These are phyloP conservation scores for Candida odintsovae DNA, from an alignment of 805 yeast species.

Conservation along the genomic window DNA sequence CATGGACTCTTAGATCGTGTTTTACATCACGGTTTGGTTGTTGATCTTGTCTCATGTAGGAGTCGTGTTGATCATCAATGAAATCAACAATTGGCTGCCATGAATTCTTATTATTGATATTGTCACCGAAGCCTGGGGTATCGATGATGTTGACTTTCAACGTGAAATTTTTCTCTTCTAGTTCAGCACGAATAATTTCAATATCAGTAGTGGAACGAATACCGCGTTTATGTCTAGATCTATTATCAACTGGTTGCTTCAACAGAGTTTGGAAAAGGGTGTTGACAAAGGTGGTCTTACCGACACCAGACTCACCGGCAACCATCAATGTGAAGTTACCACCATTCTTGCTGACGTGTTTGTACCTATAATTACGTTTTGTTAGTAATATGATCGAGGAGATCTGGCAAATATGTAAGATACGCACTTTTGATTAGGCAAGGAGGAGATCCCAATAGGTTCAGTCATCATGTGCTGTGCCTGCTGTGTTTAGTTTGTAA, in stretches of 20 bases:
- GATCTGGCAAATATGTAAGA: background rate
- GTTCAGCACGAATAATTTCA: conserved; percentile 70
- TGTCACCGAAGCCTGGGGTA: conserved; percentile 93
- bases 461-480: conserved; percentile 15
- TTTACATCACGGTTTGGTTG: conserved; percentile 68
- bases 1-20: conserved; percentile 86
- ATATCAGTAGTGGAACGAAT: conserved; percentile 70
- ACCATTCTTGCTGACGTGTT: conserved; percentile 69
- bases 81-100: conserved; percentile 87
- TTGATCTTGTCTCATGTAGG: conserved; percentile 87
- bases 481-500: background rate
- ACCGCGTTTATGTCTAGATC: conserved; percentile 46
- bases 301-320: conserved; percentile 89
- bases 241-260: conserved; percentile 43
- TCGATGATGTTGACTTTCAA: conserved; percentile 78
- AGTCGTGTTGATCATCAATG: conserved; percentile 86
- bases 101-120: conserved; percentile 75
- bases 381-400: conserved; percentile 6
- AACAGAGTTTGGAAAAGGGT: conserved; percentile 74
- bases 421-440: conserved; percentile 27
- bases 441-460: conserved; percentile 25
- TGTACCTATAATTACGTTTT: conserved; percentile 42
- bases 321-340: conserved; percentile 77
- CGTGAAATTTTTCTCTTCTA: conserved; percentile 79
- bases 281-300: conserved; percentile 87